phyloP scores from a whole-genome alignment of 495 filamentous ascomycete genomes.

The Aspergillus hancockii region DNA sequence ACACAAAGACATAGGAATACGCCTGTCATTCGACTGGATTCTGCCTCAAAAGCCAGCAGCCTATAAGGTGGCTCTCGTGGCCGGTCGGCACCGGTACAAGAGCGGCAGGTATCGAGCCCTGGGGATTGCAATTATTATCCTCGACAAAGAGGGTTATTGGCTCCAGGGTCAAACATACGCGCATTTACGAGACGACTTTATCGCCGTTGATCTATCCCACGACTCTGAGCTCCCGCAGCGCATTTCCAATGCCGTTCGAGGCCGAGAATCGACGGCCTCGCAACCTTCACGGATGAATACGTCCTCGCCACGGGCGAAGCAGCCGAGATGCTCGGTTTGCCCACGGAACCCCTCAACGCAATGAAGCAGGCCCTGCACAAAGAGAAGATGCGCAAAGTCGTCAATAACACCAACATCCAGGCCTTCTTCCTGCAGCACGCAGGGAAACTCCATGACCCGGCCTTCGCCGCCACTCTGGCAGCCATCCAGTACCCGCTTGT shows the following conservation, averaged over 20 bases:
- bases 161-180: constrained; percentile 36
- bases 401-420: neutral
- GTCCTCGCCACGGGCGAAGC: neutral
- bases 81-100: neutral
- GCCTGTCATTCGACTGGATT: neutral
- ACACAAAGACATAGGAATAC: neutral
- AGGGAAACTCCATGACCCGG: neutral
- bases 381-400: neutral
- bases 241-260: neutral
- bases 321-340: neutral
- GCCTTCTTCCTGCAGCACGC: neutral
- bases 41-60: neutral
- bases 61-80: too few species aligned
- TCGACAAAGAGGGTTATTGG: constrained; percentile 52
- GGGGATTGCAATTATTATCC: constrained; percentile 44
- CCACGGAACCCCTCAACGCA: neutral
- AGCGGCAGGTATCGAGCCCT: constrained; percentile 24
- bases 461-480: constrained; percentile 2
- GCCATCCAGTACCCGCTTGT: constrained; percentile 40
- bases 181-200: constrained; percentile 28
- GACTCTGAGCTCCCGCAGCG: neutral
- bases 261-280: constrained; percentile 3
- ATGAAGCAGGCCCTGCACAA: constrained; percentile 3
- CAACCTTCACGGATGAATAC: constrained; percentile 9
- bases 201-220: constrained; percentile 13